Evolutionary conservation across 1,284 basidiomycete genomes (phyloP).

Genomic region (Apiotrichum veenhuisii): DNA sequence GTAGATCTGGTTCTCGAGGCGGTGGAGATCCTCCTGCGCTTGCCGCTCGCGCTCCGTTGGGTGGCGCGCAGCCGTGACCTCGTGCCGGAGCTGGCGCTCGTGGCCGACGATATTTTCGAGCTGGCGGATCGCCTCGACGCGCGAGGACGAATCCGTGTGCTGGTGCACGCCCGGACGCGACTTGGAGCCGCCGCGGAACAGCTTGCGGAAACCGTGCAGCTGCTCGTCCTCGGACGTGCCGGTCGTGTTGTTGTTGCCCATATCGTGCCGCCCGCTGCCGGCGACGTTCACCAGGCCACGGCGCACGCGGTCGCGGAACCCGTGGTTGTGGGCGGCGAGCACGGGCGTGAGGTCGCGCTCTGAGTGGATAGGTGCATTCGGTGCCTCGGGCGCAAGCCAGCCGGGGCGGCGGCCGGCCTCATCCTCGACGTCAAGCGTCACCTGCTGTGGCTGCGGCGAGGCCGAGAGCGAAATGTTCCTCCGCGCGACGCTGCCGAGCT

Average conservation of each 20-base stretch:
- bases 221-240: constrained; percentile 14
- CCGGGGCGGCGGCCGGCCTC: background rate
- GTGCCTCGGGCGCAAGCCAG: background rate
- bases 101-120: constrained; percentile 3
- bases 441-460: background rate
- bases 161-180: background rate
- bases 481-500: background rate
- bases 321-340: background rate
- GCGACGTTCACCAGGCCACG: background rate
- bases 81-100: constrained; percentile 5
- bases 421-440: background rate
- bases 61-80: background rate
- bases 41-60: constrained; percentile 7
- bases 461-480: background rate
- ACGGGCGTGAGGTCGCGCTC: background rate
- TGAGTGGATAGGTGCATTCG: background rate
- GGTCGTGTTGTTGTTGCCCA: background rate
- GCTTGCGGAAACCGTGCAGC: constrained; percentile 6
- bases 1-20: constrained; percentile 16
- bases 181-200: background rate
- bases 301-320: constrained; percentile 1
- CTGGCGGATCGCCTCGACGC: background rate
- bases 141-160: background rate
- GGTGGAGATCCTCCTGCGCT: constrained; percentile 1
- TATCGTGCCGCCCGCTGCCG: background rate